phyloP scores from a whole-genome alignment of 345 rosid genomes.

The Gossypium stocksii region DNA sequence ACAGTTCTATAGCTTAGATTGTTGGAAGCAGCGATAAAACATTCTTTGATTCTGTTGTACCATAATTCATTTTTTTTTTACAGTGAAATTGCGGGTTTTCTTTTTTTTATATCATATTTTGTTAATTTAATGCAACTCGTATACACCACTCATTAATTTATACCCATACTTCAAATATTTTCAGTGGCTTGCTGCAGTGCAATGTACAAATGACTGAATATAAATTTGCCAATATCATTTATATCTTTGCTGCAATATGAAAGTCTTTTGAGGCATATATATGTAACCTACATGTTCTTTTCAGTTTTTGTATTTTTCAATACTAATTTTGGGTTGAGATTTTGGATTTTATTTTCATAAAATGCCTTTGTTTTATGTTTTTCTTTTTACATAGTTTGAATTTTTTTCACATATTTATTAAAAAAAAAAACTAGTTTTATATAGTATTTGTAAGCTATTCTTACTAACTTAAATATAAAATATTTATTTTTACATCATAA shows the following conservation, averaged over 20 bases:
- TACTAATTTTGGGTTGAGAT: too few relatives aligned
- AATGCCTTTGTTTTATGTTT: too few relatives aligned
- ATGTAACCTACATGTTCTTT: too few relatives aligned
- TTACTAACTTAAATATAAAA: too few relatives aligned
- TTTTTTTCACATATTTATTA: too few relatives aligned
- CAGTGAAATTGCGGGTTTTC: not conserved
- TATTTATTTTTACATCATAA: too few relatives aligned
- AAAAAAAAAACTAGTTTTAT: too few relatives aligned
- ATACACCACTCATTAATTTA: not conserved
- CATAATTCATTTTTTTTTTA: conserved; percentile 5
- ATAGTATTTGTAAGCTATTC: too few relatives aligned
- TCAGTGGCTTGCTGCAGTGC: not conserved
- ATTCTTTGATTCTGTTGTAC: conserved; percentile 31
- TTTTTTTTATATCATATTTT: not conserved
- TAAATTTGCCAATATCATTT: not conserved
- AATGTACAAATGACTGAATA: not conserved
- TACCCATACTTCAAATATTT: not conserved
- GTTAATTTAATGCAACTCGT: not conserved
- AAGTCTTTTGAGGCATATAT: not conserved
- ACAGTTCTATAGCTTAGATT: conserved; percentile 29
- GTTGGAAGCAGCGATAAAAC: conserved; percentile 12
- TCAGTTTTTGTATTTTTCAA: too few relatives aligned
- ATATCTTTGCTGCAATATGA: not conserved
- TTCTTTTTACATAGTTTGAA: too few relatives aligned
- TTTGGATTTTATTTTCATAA: too few relatives aligned